Percentiles rank a stretch among this genome's conserved stretches.
Evolutionary conservation across 2,329 filamentous ascomycete species (phyloP).

Genomic region (Geosmithia putterillii): DNA sequence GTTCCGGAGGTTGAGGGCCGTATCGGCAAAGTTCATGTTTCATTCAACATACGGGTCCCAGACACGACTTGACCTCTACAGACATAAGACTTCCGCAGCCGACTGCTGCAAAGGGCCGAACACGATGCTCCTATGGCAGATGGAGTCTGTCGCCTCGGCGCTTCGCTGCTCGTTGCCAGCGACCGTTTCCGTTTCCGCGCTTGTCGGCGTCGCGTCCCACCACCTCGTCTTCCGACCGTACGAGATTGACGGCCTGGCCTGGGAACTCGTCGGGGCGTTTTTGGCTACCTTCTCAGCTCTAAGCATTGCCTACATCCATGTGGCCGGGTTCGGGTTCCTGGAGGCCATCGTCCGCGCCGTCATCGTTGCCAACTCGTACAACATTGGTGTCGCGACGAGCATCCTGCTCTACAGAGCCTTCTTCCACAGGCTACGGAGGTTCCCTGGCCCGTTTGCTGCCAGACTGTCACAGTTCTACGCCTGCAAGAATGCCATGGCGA

Average conservation of each 20-base stretch:
- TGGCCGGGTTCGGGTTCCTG: neutral
- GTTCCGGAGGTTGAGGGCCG: too few species aligned
- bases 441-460: constrained; percentile 7
- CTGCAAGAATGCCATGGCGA: constrained; percentile 9
- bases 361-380: constrained; percentile 1
- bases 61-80: too few species aligned
- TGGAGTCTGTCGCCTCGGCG: too few species aligned
- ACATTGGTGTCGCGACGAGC: constrained; percentile 2
- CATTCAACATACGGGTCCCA: too few species aligned
- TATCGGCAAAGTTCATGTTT: too few species aligned
- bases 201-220: constrained; percentile 1
- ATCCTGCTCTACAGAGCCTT: constrained; percentile 7
- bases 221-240: constrained; percentile 2
- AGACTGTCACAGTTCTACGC: constrained; percentile 10
- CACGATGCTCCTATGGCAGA: neutral
- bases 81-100: too few species aligned
- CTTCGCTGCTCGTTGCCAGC: neutral
- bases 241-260: constrained; percentile 1
- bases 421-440: constrained; percentile 9
- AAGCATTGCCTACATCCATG: neutral
- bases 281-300: neutral
- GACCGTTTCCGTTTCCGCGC: neutral
- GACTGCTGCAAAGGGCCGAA: too few species aligned
- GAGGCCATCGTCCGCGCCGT: neutral
- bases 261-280: constrained; percentile 1